A percentile compares a stretch with the other conserved stretches of the same genome.
phyloP scores from a whole-genome alignment of 768 basidiomycete species.

The Macrolepiota fuliginosa region DNA sequence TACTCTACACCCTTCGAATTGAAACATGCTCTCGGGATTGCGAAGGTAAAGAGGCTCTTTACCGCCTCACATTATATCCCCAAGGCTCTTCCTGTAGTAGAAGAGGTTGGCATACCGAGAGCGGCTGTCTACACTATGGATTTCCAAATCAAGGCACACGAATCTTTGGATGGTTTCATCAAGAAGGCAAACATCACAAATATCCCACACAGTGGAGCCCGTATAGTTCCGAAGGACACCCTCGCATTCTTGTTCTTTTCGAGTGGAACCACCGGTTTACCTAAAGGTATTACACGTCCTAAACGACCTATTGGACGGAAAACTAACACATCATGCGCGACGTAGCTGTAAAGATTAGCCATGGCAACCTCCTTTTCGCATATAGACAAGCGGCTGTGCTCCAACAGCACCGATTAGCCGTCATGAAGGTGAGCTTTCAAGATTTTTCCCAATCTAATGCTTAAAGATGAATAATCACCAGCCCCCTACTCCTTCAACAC shows the following conservation, averaged over 20 bases:
- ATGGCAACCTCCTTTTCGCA: conserved; percentile 54
- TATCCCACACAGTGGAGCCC: conserved; percentile 37
- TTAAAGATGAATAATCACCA: conserved; percentile 15
- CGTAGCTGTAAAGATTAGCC: conserved; percentile 66
- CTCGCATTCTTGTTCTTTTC: conserved; percentile 72
- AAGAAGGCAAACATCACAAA: conserved; percentile 30
- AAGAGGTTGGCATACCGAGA: conserved; percentile 30
- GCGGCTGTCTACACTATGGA: conserved; percentile 49
- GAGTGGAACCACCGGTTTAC: conserved; percentile 73
- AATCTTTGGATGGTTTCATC: conserved; percentile 43
- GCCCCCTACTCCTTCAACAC: conserved; percentile 37
- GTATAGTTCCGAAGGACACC: conserved; percentile 45
- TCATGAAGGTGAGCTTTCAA: conserved; percentile 25
- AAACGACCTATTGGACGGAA: not conserved
- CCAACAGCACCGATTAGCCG: conserved; percentile 23
- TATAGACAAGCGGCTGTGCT: conserved; percentile 34
- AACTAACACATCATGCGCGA: not conserved
- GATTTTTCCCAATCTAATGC: conserved; percentile 13
- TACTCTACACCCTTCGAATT: conserved; percentile 35
- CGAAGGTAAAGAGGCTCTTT: conserved; percentile 32
- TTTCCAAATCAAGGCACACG: conserved; percentile 26
- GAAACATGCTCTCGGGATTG: conserved; percentile 28
- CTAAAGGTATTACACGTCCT: conserved; percentile 49
- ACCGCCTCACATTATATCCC: conserved; percentile 28
- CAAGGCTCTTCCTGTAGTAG: conserved; percentile 26